phyloP scores from a whole-genome alignment of 176 grass and related monocot species.

The Aegilops umbellulata region DNA sequence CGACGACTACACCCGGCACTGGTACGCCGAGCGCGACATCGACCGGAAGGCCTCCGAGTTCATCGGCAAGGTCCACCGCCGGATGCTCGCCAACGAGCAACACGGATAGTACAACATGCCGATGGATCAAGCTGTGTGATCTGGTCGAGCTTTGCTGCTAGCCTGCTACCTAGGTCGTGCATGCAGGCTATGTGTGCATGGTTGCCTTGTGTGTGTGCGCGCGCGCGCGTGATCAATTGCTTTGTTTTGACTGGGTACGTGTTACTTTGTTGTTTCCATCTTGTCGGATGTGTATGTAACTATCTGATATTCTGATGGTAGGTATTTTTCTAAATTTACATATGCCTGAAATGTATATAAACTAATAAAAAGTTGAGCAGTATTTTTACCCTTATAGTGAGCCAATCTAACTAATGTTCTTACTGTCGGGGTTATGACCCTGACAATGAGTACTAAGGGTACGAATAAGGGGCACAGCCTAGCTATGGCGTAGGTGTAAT shows the following conservation, averaged over 20 bases:
- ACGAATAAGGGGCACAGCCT: no score
- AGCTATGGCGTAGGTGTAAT: no score
- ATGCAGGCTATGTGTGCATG: not conserved
- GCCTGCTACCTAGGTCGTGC: not conserved
- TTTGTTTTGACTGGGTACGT: not conserved
- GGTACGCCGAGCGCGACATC: constrained; percentile 47
- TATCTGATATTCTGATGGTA: no score
- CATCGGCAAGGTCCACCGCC: constrained; percentile 44
- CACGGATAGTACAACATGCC: not conserved
- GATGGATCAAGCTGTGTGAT: not conserved
- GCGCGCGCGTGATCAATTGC: not conserved
- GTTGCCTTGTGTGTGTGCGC: not conserved
- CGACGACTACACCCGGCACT: constrained; percentile 30
- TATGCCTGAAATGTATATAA: no score
- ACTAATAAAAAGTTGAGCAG: no score
- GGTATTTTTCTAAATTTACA: no score
- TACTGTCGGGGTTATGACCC: no score
- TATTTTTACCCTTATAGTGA: no score
- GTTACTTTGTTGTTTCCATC: not conserved
- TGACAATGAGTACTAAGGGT: no score
- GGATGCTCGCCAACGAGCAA: constrained; percentile 20
- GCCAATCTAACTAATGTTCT: no score
- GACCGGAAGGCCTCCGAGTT: constrained; percentile 37
- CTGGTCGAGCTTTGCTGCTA: not conserved
- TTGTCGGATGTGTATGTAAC: not conserved